Percentiles rank a stretch among this genome's conserved stretches.
These are phyloP conservation scores for Effrenium voratum DNA, from an alignment of 73 alveolate genomes.

Conservation along the genomic window DNA sequence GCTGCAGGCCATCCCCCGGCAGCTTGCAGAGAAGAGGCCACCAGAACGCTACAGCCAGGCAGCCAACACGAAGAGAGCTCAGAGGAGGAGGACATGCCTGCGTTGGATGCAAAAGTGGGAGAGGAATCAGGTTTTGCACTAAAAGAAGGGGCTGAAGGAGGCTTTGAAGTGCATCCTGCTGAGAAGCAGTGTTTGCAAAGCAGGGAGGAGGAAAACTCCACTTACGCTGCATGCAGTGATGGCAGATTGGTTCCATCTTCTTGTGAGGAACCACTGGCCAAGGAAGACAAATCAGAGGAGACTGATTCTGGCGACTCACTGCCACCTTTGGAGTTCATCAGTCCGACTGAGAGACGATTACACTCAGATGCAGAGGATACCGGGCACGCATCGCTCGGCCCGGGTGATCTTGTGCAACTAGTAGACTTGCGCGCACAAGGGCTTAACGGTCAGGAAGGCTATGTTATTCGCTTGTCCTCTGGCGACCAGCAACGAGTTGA, in stretches of 20 bases:
- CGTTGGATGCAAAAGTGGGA: background rate
- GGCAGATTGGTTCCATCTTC: background rate
- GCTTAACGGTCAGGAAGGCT: slow-evolving; percentile 38
- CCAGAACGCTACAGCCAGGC: background rate
- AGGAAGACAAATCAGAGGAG: background rate
- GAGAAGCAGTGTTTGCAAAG: background rate
- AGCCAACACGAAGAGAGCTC: background rate
- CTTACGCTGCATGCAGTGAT: background rate
- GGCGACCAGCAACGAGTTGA: background rate
- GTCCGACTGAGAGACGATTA: background rate
- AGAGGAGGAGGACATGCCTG: background rate
- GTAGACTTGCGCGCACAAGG: background rate
- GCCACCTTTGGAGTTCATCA: slow-evolving; percentile 66
- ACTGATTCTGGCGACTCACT: slow-evolving; percentile 58
- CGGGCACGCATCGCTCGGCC: background rate
- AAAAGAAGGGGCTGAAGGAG: background rate
- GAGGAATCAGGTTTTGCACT: background rate
- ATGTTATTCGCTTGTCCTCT: background rate
- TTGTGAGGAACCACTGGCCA: background rate
- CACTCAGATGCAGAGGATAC: background rate
- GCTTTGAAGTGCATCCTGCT: background rate
- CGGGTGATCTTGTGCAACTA: slow-evolving; percentile 45
- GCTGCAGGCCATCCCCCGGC: too few relatives aligned
- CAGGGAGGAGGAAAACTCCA: background rate
- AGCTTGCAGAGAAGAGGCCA: too few relatives aligned